phyloP scores from a whole-genome alignment of 345 rosid genomes.

The Eucalyptus curtisii region DNA sequence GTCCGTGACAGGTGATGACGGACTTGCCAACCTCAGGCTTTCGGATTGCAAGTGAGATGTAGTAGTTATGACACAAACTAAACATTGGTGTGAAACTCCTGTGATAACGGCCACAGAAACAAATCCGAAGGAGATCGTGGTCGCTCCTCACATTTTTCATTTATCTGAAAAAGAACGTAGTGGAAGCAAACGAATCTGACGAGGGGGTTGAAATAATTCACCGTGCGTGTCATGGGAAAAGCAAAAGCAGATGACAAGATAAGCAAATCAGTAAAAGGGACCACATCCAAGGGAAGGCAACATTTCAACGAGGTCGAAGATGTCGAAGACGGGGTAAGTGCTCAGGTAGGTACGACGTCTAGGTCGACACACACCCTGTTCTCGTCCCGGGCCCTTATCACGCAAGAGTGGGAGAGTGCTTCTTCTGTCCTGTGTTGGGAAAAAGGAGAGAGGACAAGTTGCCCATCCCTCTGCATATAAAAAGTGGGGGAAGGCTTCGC shows the following conservation, averaged over 20 bases:
- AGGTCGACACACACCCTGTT: not conserved
- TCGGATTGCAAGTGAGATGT: not conserved
- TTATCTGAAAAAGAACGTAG: not conserved
- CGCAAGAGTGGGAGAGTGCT: not conserved
- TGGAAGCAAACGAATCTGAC: not conserved
- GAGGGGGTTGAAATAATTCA: not conserved
- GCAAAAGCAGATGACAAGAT: not conserved
- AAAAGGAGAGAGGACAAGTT: not conserved
- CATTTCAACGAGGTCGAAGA: not conserved
- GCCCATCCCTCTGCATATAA: not conserved
- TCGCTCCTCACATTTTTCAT: not conserved
- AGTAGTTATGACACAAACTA: not conserved
- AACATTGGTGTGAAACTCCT: not conserved
- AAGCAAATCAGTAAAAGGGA: not conserved
- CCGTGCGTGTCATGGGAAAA: not conserved
- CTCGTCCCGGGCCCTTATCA: not conserved
- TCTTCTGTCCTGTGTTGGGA: not conserved
- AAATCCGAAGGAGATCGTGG: not conserved
- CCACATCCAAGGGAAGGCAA: not conserved
- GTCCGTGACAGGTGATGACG: not conserved
- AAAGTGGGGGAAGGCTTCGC: not conserved
- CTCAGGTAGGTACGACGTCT: not conserved
- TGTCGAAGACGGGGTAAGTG: not conserved
- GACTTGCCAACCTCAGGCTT: fast-evolving
- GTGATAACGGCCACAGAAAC: not conserved